Base-by-base conservation (phyloP, 108 stramenopile species). In the Nitzschia inconspicua region DNA sequence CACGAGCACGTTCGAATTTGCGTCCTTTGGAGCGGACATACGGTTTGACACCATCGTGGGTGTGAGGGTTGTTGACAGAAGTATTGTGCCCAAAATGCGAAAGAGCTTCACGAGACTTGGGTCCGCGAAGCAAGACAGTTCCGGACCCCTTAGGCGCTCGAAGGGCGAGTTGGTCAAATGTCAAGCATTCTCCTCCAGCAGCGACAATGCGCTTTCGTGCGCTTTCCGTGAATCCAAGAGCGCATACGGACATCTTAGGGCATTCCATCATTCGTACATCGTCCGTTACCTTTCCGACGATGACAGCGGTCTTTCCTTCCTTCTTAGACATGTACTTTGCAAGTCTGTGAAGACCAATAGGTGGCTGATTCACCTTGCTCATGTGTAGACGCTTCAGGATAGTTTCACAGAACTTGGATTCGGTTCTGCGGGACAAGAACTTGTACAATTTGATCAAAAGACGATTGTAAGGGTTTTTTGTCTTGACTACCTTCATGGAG, bases 1-100 rank as follows among this genome's bases (percentile, higher is more conserved):
- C 98, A 87, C 99, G 98, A 60, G 99, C 99, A 65, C 83, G 83
- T 88, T 99, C 99, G 87, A 99, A 99, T 83, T 99, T 99, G 83
- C 98, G 90, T 75, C 99, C 99, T 80, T 98, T 98, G 79, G 88
- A 83, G 72, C 97, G 94, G 53, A 96, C 95, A 70, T 94, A 97
- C 16, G 99, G 99, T 86, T 98, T 98, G 86, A 93, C 91, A 62
- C 79, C 84, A 77, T 89, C 87, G 80, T 94, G 91, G 32, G 89
- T 93, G 73, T 93, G 88, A 47, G 91, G 89, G 73, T 89, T 89
- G 78, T 72, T 89, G 76, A 92, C 90, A 34, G 84, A 68, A 16
- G 86, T 86, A 54, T 78, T 68, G 83, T 98, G 95, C 60, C 99
- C 99, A 63, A 99, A 99, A 92, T 98, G 96, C 59, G 91, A 75